Percentiles rank a stretch among this genome's conserved stretches.
These are phyloP conservation scores for Chalara sp. DNA, from an alignment of 2,329 filamentous ascomycete species.

Conservation along the genomic window DNA sequence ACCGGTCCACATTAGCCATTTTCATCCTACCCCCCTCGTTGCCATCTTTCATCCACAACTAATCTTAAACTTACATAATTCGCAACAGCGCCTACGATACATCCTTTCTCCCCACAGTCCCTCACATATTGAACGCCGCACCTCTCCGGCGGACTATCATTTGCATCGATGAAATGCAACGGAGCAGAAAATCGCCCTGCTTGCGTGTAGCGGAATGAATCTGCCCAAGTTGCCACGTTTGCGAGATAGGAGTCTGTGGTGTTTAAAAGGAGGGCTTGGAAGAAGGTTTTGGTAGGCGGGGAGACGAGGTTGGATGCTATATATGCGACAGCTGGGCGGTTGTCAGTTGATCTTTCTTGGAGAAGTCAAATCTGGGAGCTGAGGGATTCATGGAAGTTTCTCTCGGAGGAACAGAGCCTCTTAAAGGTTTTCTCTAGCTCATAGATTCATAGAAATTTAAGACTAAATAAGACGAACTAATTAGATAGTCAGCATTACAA, in stretches of 20 bases:
- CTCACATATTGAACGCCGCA: conserved; percentile 53
- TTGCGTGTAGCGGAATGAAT: conserved; percentile 53
- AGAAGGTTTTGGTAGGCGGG: conserved; percentile 46
- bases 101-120: conserved; percentile 57
- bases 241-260: conserved; percentile 52
- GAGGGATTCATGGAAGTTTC: too few species aligned
- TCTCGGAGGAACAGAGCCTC: too few species aligned
- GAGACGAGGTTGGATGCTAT: conserved; percentile 54
- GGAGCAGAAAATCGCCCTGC: conserved; percentile 54
- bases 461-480: too few species aligned
- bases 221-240: conserved; percentile 56
- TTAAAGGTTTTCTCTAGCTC: too few species aligned
- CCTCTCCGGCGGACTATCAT: conserved; percentile 50
- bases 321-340: conserved; percentile 55
- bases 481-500: too few species aligned
- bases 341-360: not conserved
- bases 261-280: conserved; percentile 51
- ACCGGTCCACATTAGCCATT: conserved; percentile 10
- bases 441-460: too few species aligned
- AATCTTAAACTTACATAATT: conserved; percentile 22
- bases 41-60: not conserved
- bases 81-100: conserved; percentile 43
- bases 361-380: too few species aligned
- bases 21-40: not conserved
- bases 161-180: conserved; percentile 65